Conservation (phyloP, 2,329 filamentous ascomycete species). For the Calonectria hawksworthii region DNA sequence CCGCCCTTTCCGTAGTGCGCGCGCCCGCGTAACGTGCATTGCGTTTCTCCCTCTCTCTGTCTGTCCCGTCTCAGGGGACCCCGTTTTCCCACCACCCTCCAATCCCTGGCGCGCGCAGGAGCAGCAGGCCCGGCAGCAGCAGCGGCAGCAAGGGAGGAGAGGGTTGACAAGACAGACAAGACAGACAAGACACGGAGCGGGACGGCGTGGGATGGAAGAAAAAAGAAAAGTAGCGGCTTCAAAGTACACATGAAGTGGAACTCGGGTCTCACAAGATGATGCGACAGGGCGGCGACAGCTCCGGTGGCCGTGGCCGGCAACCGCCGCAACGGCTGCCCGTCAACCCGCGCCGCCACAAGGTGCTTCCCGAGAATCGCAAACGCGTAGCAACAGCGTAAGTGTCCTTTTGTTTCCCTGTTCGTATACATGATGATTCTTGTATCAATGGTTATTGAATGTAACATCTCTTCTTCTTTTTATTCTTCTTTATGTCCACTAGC, state of each 20-base stretch:
- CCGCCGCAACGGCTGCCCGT: slow-evolving; percentile 59
- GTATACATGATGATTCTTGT: not conserved
- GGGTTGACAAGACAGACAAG: too few species aligned
- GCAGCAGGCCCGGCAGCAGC: not conserved
- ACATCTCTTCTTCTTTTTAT: not conserved
- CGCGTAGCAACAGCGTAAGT: slow-evolving; percentile 65
- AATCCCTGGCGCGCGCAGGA: not conserved
- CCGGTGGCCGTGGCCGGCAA: slow-evolving; percentile 38
- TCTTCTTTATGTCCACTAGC: not conserved
- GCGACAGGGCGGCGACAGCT: slow-evolving; percentile 33
- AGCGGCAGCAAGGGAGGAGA: not conserved
- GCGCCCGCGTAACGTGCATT: slow-evolving; percentile 2
- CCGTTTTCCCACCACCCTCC: not conserved
- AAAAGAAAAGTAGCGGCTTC: not conserved
- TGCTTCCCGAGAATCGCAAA: slow-evolving; percentile 61
- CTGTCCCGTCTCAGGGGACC: not conserved
- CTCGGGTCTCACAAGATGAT: slow-evolving; percentile 22
- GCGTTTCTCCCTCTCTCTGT: not conserved
- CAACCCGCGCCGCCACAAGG: slow-evolving; percentile 64
- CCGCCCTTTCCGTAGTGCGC: not conserved
- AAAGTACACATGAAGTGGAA: slow-evolving; percentile 17
- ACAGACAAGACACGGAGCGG: not conserved
- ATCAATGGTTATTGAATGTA: not conserved
- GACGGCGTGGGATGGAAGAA: not conserved
- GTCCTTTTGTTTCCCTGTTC: not conserved